These are phyloP conservation scores for Oryza rufipogon DNA, from an alignment of 176 grass and related monocot genomes.

Conservation along the genomic window DNA sequence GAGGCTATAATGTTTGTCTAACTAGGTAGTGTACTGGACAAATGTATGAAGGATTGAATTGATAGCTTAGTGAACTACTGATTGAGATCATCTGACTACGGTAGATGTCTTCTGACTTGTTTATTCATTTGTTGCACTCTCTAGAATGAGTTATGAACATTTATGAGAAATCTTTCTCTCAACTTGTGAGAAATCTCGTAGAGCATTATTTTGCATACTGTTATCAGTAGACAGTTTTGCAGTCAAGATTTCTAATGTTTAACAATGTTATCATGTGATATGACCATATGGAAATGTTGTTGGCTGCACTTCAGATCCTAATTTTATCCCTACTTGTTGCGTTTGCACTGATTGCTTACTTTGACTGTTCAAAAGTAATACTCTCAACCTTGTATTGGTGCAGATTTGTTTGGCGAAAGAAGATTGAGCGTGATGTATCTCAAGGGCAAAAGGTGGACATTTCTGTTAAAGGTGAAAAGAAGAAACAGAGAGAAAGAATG, in stretches of 20 bases:
- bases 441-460: slow-evolving; percentile 80
- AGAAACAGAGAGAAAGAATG: slow-evolving; percentile 88
- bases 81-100: background rate
- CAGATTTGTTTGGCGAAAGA: slow-evolving; percentile 98
- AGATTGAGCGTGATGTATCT: slow-evolving; percentile 86
- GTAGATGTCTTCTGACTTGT: background rate
- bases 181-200: background rate
- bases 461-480: slow-evolving; percentile 94
- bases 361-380: slow-evolving; percentile 8
- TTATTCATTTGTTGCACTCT: background rate
- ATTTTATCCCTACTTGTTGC: slow-evolving; percentile 16
- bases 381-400: slow-evolving; percentile 27
- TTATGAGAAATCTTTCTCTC: background rate
- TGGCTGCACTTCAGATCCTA: slow-evolving; percentile 12
- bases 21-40: background rate
- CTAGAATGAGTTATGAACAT: background rate
- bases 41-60: background rate
- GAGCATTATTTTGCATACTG: background rate
- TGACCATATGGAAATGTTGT: slow-evolving; percentile 8
- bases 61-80: background rate
- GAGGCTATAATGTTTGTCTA: background rate
- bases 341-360: slow-evolving; percentile 19
- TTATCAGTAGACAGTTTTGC: background rate
- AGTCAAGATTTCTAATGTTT: slow-evolving; percentile 9
- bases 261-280: background rate